phyloP scores from a whole-genome alignment of 228 moss, liverwort and hornwort species.

The Sphagnum fallax region DNA sequence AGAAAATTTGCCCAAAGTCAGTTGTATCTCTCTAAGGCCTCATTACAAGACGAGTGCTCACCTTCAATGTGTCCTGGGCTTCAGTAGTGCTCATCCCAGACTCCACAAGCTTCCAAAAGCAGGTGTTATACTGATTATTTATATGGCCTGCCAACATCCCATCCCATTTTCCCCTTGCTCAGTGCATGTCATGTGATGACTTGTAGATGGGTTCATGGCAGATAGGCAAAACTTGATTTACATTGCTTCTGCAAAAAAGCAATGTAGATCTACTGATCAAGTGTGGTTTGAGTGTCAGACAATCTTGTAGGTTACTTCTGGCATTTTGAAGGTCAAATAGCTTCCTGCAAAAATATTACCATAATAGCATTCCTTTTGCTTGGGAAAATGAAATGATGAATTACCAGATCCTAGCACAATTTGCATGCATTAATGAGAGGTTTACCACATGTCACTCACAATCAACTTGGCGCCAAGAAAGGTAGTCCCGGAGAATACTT shows the following conservation, averaged over 20 bases:
- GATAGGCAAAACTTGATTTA: neutral
- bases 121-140: conserved; percentile 91
- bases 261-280: neutral
- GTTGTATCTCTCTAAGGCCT: too few species aligned
- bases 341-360: neutral
- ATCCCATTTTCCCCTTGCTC: neutral
- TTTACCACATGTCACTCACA: conserved; percentile 35
- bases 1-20: too few species aligned
- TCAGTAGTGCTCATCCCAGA: conserved; percentile 52
- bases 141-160: conserved; percentile 52
- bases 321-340: neutral
- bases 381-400: neutral
- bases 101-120: conserved; percentile 81
- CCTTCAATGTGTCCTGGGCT: conserved; percentile 67
- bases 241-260: neutral
- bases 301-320: too few species aligned
- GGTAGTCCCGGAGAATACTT: conserved; percentile 59
- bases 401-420: too few species aligned
- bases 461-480: conserved; percentile 86
- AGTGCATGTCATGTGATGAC: neutral
- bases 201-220: neutral
- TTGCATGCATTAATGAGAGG: too few species aligned
- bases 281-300: too few species aligned
- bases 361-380: neutral
- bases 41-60: neutral